phyloP scores from a whole-genome alignment of 768 basidiomycete genomes.

The Lentinula detonsa region DNA sequence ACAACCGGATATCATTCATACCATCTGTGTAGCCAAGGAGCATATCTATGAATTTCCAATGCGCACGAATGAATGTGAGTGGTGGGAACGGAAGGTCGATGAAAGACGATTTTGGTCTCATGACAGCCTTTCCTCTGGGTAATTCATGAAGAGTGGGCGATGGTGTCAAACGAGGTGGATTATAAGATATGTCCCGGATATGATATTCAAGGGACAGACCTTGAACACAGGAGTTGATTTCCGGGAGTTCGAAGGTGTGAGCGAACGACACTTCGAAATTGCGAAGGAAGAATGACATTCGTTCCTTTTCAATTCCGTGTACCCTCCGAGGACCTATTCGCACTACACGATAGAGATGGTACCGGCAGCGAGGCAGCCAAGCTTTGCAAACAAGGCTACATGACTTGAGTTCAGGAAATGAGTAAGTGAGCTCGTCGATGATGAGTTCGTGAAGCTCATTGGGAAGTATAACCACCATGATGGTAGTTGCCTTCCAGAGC shows the following conservation, averaged over 20 bases:
- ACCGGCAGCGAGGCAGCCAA: neutral
- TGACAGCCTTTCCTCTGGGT: neutral
- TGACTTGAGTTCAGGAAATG: neutral
- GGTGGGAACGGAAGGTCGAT: neutral
- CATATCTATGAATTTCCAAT: neutral
- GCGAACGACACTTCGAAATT: neutral
- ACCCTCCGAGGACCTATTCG: neutral
- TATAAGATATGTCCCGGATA: neutral
- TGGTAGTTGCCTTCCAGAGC: neutral
- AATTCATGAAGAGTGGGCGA: neutral
- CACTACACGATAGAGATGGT: neutral
- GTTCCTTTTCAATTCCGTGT: neutral
- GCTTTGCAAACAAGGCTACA: conserved; percentile 3
- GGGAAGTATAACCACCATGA: neutral
- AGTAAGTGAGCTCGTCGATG: neutral
- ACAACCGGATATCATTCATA: neutral
- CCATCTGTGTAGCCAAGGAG: neutral
- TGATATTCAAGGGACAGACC: neutral
- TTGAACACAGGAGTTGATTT: neutral
- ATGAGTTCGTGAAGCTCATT: neutral
- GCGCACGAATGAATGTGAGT: neutral
- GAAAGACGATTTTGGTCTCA: neutral
- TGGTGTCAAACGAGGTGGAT: neutral
- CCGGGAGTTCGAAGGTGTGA: neutral
- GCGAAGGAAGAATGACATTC: neutral